Base-by-base conservation (phyloP, 257 asterid species). In the Schizonepeta tenuifolia region DNA sequence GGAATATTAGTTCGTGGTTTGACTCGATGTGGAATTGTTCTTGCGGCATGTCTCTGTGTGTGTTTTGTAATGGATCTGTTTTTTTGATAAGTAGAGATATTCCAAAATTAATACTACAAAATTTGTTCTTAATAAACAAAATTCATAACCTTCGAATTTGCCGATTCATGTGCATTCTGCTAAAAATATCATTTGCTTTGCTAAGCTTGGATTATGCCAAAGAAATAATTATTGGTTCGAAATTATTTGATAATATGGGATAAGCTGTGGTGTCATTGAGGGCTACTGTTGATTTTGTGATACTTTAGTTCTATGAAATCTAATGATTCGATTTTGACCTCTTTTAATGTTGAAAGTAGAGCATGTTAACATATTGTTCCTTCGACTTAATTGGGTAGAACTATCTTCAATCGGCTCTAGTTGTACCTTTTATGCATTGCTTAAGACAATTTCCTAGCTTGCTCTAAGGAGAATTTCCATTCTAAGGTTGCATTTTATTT, bases 261-360 rank as follows among this genome's bases (percentile, higher is more conserved):
- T 53, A 40, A 20, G 58, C 18, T 54, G 57, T 63, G 59, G 5
- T 20, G 54, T 38, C 8, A 24, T 36, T 55, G 14, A 47, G 26
- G 18, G 66, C 40, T 33, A n/a, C 66, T 31, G 36, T 18, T 36
- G 64, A 73, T 51, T 36, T 35, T 67, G 56, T 38, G 15, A 14
- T 9, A 15, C 11, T 62, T 5, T 18, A 18, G 18, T 44, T 56
- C 31, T 63, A 33, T 40, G 44, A 43, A 24, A 53, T 65, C 36
- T 18, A 56, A 9, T 36, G 10, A 9, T 46, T 66, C 26, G n/a
- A 36, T 14, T 10, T 13, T 58, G 21, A 6, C 7, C 47, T 67
- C 38, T 7, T 9, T 58, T 36, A 17, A 17, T 33, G 35, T n/a
- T n/a, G 35, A 38, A 70, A 51, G 15, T 36, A 33, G 10, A 22